These are phyloP conservation scores for Sclerotinia glacialis DNA, from an alignment of 2,329 filamentous ascomycete species.

Conservation along the genomic window DNA sequence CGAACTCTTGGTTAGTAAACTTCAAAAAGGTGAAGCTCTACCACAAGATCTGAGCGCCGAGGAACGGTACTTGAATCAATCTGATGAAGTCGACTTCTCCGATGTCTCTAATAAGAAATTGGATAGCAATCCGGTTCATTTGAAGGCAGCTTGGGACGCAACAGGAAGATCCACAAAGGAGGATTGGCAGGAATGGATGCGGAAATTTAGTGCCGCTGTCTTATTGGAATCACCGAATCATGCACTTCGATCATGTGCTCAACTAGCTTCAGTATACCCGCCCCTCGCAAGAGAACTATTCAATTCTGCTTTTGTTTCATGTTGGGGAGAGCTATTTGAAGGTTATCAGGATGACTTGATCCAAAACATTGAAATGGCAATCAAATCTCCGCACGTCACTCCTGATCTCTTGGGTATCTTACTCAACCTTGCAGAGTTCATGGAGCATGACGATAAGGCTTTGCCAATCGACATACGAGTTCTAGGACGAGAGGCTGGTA, in stretches of 20 bases:
- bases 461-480: slow-evolving; percentile 95
- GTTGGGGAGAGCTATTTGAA: slow-evolving; percentile 97
- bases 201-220: slow-evolving; percentile 91
- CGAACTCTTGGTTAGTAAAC: slow-evolving; percentile 83
- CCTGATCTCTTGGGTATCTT: slow-evolving; percentile 92
- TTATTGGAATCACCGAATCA: slow-evolving; percentile 95
- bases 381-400: slow-evolving; percentile 92
- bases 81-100: slow-evolving; percentile 76
- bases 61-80: slow-evolving; percentile 71
- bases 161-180: slow-evolving; percentile 95
- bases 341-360: slow-evolving; percentile 97
- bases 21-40: slow-evolving; percentile 92
- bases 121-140: slow-evolving; percentile 94
- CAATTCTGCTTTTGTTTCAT: slow-evolving; percentile 98
- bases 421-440: slow-evolving; percentile 96
- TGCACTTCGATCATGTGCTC: slow-evolving; percentile 87
- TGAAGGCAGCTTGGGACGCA: slow-evolving; percentile 96
- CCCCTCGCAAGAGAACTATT: slow-evolving; percentile 91
- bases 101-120: slow-evolving; percentile 91
- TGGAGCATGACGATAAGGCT: slow-evolving; percentile 99
- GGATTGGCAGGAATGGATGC: slow-evolving; percentile 99
- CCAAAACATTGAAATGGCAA: slow-evolving; percentile 88
- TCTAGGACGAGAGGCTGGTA: slow-evolving; percentile 88
- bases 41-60: slow-evolving; percentile 91
- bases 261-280: slow-evolving; percentile 84